A percentile compares a stretch with the other conserved stretches of the same genome.
Evolutionary conservation across 2,329 filamentous ascomycete genomes (phyloP).

Genomic region (Fusarium agapanthi): DNA sequence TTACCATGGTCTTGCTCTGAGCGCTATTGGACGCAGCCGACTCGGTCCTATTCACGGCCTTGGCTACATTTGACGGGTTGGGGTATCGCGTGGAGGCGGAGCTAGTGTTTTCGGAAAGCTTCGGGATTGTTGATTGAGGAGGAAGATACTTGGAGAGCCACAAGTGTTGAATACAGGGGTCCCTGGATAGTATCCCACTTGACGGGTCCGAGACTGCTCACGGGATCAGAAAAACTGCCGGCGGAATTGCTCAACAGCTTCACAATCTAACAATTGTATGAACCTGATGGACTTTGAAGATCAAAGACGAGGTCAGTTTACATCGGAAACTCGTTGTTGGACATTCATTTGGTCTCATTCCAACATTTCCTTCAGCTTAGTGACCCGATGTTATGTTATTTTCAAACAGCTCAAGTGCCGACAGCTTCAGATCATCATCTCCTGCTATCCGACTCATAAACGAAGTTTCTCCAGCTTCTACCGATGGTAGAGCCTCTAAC

Average conservation of each 20-base stretch:
- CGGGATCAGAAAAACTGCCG: background rate
- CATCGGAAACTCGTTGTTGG: background rate
- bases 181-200: background rate
- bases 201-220: background rate
- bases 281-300: background rate
- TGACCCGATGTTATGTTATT: accelerated
- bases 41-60: background rate
- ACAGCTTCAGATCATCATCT: background rate
- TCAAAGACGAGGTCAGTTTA: accelerated
- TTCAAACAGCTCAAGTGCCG: background rate
- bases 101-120: background rate
- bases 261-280: background rate
- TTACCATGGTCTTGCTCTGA: background rate
- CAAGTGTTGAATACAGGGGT: background rate
- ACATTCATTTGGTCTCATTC: accelerated
- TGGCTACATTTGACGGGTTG: background rate
- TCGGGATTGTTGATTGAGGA: background rate
- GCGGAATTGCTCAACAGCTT: background rate
- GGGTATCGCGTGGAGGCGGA: background rate
- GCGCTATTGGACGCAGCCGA: background rate
- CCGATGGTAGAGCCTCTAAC: background rate
- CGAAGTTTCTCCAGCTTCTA: background rate
- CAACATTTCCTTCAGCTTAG: no score
- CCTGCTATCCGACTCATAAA: background rate
- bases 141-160: background rate